Percentiles rank a stretch among this genome's conserved stretches.
Conservation (phyloP, 345 rosid genomes). For the Leavenworthia alabamica region DNA sequence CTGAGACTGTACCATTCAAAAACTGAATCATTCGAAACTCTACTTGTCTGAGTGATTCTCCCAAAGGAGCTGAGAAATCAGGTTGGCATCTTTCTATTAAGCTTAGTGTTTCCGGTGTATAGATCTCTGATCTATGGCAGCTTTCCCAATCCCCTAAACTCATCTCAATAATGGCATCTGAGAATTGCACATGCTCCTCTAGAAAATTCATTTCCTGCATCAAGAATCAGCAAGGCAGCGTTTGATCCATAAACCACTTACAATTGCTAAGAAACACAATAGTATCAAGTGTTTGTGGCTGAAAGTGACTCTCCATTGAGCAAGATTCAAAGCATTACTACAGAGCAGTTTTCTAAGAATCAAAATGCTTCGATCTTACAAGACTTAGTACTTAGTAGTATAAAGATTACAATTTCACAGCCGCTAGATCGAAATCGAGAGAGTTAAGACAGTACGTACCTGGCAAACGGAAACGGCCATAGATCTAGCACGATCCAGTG, state of each 20-base stretch:
- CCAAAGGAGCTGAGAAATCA: constrained; percentile 79
- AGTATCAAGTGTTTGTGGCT: background rate
- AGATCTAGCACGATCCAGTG: constrained; percentile 81
- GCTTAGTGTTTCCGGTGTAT: constrained; percentile 62
- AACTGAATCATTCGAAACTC: constrained; percentile 92
- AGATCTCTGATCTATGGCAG: constrained; percentile 52
- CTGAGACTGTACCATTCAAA: constrained; percentile 51
- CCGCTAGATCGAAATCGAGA: constrained; percentile 4
- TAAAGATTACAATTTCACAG: background rate
- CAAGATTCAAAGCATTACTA: constrained; percentile 1
- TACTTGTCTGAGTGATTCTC: constrained; percentile 91
- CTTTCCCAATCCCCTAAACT: constrained; percentile 93
- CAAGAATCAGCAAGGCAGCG: constrained; percentile 7
- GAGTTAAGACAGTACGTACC: constrained; percentile 33
- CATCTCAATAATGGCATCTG: constrained; percentile 75
- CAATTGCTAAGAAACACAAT: background rate
- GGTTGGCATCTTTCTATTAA: constrained; percentile 74
- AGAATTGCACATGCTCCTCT: constrained; percentile 61
- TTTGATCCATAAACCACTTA: background rate
- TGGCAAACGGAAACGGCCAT: constrained; percentile 83
- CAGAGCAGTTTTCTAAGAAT: background rate
- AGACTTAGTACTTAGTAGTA: too few relatives aligned
- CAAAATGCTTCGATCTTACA: background rate
- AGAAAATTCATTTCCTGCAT: constrained; percentile 79
- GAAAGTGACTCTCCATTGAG: background rate